Percentiles rank a stretch among this genome's conserved stretches.
These are phyloP conservation scores for Raffaelea arxii DNA, from an alignment of 2,329 filamentous ascomycete species.

Conservation along the genomic window DNA sequence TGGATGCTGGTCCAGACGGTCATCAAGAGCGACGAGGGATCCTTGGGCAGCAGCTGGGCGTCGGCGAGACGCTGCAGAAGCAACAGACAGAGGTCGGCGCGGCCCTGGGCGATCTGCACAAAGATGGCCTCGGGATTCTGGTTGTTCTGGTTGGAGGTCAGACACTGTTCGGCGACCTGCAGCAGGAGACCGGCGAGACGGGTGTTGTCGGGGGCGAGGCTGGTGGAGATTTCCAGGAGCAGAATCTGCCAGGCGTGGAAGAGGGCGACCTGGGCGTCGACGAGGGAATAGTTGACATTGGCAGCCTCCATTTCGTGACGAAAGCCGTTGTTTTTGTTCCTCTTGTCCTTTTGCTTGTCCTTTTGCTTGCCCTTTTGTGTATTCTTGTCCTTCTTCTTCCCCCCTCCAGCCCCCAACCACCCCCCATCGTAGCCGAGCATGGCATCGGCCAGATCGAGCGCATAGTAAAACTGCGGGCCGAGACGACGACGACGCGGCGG, in stretches of 20 bases:
- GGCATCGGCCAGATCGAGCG: conserved; percentile 62
- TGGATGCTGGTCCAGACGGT: conserved; percentile 43
- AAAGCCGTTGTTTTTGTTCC: conserved; percentile 48
- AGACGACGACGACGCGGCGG: conserved; percentile 51
- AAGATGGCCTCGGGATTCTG: conserved; percentile 76
- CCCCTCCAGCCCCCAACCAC: conserved; percentile 63
- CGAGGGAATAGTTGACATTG: conserved; percentile 82
- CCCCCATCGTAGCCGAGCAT: conserved; percentile 68
- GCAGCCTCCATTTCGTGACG: conserved; percentile 73
- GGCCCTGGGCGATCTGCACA: conserved; percentile 60
- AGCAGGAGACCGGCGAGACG: conserved; percentile 48
- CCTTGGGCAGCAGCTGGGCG: conserved; percentile 36
- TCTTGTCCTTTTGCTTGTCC: no score
- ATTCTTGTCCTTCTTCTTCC: conserved; percentile 61
- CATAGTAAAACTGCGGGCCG: conserved; percentile 76
- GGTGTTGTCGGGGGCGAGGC: not conserved
- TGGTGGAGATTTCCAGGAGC: conserved; percentile 58
- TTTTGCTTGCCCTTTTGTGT: conserved; percentile 22
- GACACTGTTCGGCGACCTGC: conserved; percentile 65
- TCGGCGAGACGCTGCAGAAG: conserved; percentile 71
- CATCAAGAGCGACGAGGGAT: conserved; percentile 41
- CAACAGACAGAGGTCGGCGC: conserved; percentile 73
- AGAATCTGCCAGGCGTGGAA: conserved; percentile 87
- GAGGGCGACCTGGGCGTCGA: conserved; percentile 81
- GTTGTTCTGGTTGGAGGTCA: conserved; percentile 61